Evolutionary conservation across 108 stramenopile species (phyloP), one percentile per base, ranked within the genome.

Genomic region (Poteriospumella lacustris): DNA sequence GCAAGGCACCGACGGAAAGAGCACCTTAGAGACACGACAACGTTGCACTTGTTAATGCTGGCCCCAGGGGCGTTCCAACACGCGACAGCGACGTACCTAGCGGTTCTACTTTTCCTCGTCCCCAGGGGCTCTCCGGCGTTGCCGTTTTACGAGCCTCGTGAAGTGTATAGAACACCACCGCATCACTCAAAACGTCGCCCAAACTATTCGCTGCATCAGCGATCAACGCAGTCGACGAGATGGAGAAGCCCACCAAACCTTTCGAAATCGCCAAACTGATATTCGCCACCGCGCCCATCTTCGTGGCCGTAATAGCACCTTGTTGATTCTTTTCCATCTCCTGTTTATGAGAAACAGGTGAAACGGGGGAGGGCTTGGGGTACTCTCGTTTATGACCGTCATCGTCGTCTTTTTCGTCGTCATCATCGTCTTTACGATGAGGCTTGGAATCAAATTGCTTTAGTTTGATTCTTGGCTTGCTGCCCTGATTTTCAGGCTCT

Each of bases 121-220:
- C 70, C 70, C 70, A 73, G n/a, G 70, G 70, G 5, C 47, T 36
- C 28, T 44, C 70, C 26, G 43, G 44, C 9, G 70, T 42, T 3
- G 70, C 41, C 19, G 9, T 56, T 28, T 33, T 52, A 29, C 70
- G 12, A 73, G 70, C 43, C 36, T 73, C 47, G 9, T 44, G 3
- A 3, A 73, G 26, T 26, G 70, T 56, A 42, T 42, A 73, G 42
- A 33, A 73, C 9, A 73, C 70, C 43, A 73, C 70, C 12, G 40
- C 28, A 73, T 73, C 70, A 52, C 44, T 42, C 15, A 73, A 15
- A 3, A 73, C 5, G 36, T 73, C 70, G 28, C 70, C 47, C 19
- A 73, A 42, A 56, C 70, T 73, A 73, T 73, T 73, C 33, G 70
- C 70, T 52, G 70, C 70, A 56, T 73, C 70, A 12, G 70, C 70